These are phyloP conservation scores for Penicillium robsamsonii DNA, from an alignment of 495 filamentous ascomycete species.

Conservation along the genomic window DNA sequence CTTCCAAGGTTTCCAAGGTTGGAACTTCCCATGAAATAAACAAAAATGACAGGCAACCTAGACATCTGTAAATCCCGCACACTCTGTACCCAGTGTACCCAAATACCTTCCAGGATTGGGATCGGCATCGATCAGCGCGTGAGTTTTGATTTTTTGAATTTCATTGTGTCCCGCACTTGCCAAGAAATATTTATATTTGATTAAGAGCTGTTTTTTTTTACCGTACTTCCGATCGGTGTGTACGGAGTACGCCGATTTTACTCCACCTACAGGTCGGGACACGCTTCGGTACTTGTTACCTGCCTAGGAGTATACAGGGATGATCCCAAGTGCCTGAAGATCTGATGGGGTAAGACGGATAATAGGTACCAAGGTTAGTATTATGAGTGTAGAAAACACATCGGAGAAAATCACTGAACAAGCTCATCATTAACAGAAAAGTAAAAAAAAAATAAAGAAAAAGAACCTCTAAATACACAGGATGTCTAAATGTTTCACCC, in stretches of 20 bases:
- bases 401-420: background rate
- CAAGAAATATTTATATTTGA: background rate
- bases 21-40: too few species aligned
- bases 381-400: background rate
- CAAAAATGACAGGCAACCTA: too few species aligned
- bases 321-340: background rate
- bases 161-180: background rate
- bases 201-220: background rate
- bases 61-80: too few species aligned
- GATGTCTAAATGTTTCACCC: slow-evolving; percentile 11
- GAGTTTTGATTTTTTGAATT: background rate
- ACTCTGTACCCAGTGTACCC: too few species aligned
- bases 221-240: slow-evolving; percentile 1
- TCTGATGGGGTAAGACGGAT: background rate
- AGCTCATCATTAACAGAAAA: slow-evolving; percentile 12
- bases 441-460: background rate
- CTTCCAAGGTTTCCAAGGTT: background rate
- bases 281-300: background rate
- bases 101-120: background rate
- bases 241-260: background rate
- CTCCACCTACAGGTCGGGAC: background rate
- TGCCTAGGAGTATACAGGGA: background rate
- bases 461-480: slow-evolving; percentile 3
- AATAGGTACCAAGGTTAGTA: background rate
- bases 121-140: background rate